A percentile compares a stretch with the other conserved stretches of the same genome.
Conservation (phyloP, 495 filamentous ascomycete genomes). For the Neurospora intermedia region DNA sequence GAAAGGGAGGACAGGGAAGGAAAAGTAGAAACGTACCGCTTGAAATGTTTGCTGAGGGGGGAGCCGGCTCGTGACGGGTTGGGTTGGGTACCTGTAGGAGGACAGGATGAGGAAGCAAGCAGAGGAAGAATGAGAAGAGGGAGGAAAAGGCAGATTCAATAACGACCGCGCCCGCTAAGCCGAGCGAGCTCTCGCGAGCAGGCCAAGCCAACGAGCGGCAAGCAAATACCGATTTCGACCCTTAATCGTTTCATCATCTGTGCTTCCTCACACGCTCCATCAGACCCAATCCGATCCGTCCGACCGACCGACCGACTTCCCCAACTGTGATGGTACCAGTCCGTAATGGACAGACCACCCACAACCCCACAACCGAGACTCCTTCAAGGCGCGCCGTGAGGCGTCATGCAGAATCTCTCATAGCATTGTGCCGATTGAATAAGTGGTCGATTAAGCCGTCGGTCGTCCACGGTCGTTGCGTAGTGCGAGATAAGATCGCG, state of each 20-base stretch:
- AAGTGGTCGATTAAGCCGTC: neutral
- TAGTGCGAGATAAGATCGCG: neutral
- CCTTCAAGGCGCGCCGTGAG: neutral
- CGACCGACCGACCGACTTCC: neutral
- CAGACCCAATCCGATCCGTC: neutral
- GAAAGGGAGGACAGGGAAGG: neutral
- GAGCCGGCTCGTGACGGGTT: neutral
- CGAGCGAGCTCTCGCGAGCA: neutral
- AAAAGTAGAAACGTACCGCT: slow-evolving; percentile 4
- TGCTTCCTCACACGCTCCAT: neutral
- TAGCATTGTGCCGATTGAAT: neutral
- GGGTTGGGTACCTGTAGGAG: neutral
- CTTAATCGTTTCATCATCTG: neutral
- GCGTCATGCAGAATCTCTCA: neutral
- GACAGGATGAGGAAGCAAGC: neutral
- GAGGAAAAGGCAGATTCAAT: neutral
- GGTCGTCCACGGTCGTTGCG: neutral
- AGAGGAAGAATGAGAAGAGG: neutral
- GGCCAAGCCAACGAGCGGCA: neutral
- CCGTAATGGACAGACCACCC: neutral
- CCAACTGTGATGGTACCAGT: neutral
- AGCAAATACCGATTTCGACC: neutral
- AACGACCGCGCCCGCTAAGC: neutral
- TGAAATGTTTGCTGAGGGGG: neutral
- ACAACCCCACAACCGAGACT: neutral